These are phyloP conservation scores for Yamadazyma epiphylla DNA, from an alignment of 1,139 yeast species.

Conservation along the genomic window DNA sequence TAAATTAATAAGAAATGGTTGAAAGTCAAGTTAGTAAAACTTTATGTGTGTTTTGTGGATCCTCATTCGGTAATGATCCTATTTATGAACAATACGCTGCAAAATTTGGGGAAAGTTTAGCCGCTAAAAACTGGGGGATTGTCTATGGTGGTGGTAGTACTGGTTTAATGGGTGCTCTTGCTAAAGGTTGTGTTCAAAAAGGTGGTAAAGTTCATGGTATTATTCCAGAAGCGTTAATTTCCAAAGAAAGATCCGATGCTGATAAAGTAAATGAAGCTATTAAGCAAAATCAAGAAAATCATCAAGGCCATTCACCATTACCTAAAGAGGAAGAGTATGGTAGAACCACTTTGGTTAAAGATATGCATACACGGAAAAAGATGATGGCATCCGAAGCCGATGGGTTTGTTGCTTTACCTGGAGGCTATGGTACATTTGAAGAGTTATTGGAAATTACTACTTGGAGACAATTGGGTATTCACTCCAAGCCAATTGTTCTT, in stretches of 20 bases:
- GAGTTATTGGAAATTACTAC: conserved; percentile 88
- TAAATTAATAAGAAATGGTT: no score
- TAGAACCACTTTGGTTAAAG: conserved; percentile 73
- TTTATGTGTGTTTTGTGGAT: conserved; percentile 85
- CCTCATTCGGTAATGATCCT: conserved; percentile 63
- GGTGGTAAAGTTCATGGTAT: conserved; percentile 84
- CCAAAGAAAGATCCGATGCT: conserved; percentile 54
- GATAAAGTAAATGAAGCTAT: conserved; percentile 47
- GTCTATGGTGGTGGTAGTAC: conserved; percentile 93
- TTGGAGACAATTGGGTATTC: conserved; percentile 85
- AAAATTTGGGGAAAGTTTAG: conserved; percentile 56
- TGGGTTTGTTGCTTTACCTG: conserved; percentile 87
- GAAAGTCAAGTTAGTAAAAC: conserved; percentile 24
- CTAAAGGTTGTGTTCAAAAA: conserved; percentile 61
- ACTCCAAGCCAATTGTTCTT: conserved; percentile 72
- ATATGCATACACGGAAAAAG: conserved; percentile 87
- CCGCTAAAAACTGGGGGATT: conserved; percentile 62
- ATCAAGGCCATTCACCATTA: conserved; percentile 61
- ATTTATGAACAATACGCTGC: conserved; percentile 52
- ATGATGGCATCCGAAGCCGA: conserved; percentile 85
- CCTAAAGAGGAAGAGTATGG: conserved; percentile 66
- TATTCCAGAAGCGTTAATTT: conserved; percentile 77
- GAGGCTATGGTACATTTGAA: conserved; percentile 89
- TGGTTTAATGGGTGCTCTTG: conserved; percentile 83
- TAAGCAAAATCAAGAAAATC: conserved; percentile 43